Evolutionary conservation across 176 grass and related monocot species (phyloP), one percentile per base, ranked within the genome.

Genomic region (Eremochloa ophiuroides): DNA sequence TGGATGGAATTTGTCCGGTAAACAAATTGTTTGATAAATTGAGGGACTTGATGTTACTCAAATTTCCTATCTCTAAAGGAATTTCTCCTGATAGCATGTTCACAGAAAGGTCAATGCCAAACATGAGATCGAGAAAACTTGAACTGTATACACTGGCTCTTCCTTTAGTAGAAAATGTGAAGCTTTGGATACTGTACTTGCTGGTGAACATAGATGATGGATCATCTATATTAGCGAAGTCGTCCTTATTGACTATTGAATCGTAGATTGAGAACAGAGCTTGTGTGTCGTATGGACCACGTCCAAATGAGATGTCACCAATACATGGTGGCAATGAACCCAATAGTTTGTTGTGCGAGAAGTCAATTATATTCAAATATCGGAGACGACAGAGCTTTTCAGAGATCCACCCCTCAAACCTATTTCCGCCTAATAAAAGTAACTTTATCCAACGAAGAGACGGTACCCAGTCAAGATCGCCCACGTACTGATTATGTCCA

Each of bases 281-380:
- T n/a, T 55, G 20, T 10, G 20, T n/a, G 11, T 48, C 2, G 41
- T n/a, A 6, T 10, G 15, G 14, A 53, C 0, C 9, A 5, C 18
- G 0, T 40, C 31, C 35, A 12, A 80, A 80, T 41, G 30, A 10
- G 23, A 91, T 70, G 17, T 16, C 1, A n/a, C 35, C 77, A 31
- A 91, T 61, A 50, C 88, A 90, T 44, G 68, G n/a, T 40, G 62
- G 88, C 63, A 91, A 25, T 29, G 51, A 51, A 28, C 80, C 75
- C 0, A 11, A 61, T n/a, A 90, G 22, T 29, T 46, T 65, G 10
- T 85, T 89, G 2, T 85, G n/a, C 0, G 83, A 86, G 1, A 86
- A 29, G 25, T 86, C 83, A 28, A 90, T 38, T 44, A 90, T 71
- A 12, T 6, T 67, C 2, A 86, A 47, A 47, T 56, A 10, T 8